Percentiles rank a stretch among this genome's conserved stretches.
Conservation (phyloP, 169 alveolate genomes). For the Eimeria maxima region DNA sequence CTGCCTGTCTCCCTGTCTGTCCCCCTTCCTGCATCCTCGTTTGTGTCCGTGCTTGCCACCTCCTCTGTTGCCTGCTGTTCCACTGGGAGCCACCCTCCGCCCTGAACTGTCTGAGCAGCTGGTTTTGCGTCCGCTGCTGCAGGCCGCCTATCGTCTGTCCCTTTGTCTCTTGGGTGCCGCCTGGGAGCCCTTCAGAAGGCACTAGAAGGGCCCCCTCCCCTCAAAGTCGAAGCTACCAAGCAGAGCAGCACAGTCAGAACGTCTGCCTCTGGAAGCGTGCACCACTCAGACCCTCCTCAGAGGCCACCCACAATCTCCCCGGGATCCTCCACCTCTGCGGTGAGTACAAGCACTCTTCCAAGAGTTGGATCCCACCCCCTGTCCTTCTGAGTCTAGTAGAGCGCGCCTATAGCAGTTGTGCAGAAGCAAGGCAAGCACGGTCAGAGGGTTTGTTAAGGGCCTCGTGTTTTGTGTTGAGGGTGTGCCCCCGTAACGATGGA, state of each 20-base stretch:
- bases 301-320: background rate
- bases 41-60: background rate
- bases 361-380: no score
- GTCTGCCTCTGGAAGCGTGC: background rate
- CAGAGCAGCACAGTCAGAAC: background rate
- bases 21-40: background rate
- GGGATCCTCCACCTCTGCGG: background rate
- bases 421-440: no score
- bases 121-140: background rate
- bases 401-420: no score
- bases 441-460: background rate
- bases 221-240: background rate
- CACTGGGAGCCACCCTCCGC: background rate
- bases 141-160: constrained; percentile 55
- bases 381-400: no score
- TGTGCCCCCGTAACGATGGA: background rate
- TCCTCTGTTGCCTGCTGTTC: background rate
- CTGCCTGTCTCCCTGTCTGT: background rate
- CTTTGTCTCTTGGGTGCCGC: constrained; percentile 5
- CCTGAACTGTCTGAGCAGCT: background rate
- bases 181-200: background rate
- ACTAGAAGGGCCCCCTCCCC: background rate
- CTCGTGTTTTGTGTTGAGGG: background rate
- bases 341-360: no score
- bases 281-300: background rate